A percentile compares a stretch with the other conserved stretches of the same genome.
Conservation (phyloP, 2,329 filamentous ascomycete genomes). For the Colletotrichum higginsianum region DNA sequence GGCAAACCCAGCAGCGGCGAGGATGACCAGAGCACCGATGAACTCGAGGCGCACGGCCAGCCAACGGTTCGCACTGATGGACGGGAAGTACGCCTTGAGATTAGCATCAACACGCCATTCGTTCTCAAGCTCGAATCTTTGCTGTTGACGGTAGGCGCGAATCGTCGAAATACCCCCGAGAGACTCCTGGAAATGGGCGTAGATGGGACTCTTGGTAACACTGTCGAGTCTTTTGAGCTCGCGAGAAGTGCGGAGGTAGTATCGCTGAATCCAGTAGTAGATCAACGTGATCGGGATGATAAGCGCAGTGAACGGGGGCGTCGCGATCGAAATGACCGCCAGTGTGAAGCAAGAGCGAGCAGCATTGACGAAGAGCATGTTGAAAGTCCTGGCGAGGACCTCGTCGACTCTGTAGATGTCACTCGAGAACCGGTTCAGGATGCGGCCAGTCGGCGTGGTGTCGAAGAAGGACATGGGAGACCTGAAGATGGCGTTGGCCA, state of each 20-base stretch:
- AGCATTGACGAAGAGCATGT: conserved; percentile 90
- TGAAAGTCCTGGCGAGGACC: conserved; percentile 95
- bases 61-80: conserved; percentile 95
- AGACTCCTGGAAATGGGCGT: conserved; percentile 98
- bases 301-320: conserved; percentile 83
- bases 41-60: conserved; percentile 95
- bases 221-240: conserved; percentile 97
- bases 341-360: conserved; percentile 87
- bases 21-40: conserved; percentile 93
- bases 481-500: conserved; percentile 97
- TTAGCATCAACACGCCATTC: conserved; percentile 98
- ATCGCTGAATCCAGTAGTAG: conserved; percentile 95
- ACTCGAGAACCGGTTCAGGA: conserved; percentile 94
- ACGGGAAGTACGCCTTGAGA: conserved; percentile 93
- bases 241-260: conserved; percentile 95
- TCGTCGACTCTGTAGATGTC: conserved; percentile 90
- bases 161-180: conserved; percentile 95
- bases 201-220: conserved; percentile 95
- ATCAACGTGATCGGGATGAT: conserved; percentile 85
- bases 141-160: conserved; percentile 91
- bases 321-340: conserved; percentile 84
- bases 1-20: conserved; percentile 85
- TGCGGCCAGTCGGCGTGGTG: conserved; percentile 95
- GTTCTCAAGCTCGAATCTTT: conserved; percentile 91
- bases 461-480: conserved; percentile 99